Conservation (phyloP, 805 yeast genomes). For the Candida golubevii region DNA sequence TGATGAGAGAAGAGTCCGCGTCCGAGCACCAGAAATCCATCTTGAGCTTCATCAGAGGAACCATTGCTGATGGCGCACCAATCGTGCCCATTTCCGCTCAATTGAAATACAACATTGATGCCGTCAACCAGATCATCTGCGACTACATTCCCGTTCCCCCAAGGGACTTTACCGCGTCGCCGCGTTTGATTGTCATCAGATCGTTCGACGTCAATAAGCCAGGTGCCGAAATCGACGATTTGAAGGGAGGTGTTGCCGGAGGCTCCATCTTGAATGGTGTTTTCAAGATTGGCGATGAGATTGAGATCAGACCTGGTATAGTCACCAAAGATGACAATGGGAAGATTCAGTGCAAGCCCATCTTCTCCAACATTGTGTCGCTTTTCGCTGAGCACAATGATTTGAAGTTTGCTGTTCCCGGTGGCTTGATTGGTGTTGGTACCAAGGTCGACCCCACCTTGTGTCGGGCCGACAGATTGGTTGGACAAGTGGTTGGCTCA, state of each 20-base stretch:
- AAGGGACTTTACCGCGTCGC: slow-evolving; percentile 91
- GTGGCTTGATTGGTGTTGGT: slow-evolving; percentile 99
- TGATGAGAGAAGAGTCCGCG: slow-evolving; percentile 96
- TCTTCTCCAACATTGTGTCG: slow-evolving; percentile 89
- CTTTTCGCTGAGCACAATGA: slow-evolving; percentile 97
- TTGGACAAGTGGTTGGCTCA: slow-evolving; percentile 98
- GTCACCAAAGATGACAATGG: slow-evolving; percentile 89
- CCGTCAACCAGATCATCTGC: slow-evolving; percentile 94
- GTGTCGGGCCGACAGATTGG: slow-evolving; percentile 98
- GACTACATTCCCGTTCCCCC: slow-evolving; percentile 94
- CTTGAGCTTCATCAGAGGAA: slow-evolving; percentile 89
- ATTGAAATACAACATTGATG: slow-evolving; percentile 96
- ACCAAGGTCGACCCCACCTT: slow-evolving; percentile 97
- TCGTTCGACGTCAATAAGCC: slow-evolving; percentile 99
- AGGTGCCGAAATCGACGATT: slow-evolving; percentile 93
- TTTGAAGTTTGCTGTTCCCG: slow-evolving; percentile 98
- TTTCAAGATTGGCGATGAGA: slow-evolving; percentile 94
- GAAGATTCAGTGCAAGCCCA: slow-evolving; percentile 92
- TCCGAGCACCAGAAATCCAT: slow-evolving; percentile 93
- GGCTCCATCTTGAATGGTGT: slow-evolving; percentile 98
- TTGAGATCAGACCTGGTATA: slow-evolving; percentile 98
- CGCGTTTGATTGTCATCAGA: slow-evolving; percentile 94
- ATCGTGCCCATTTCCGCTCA: slow-evolving; percentile 98
- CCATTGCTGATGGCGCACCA: slow-evolving; percentile 99
- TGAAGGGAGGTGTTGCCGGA: slow-evolving; percentile 99